Evolutionary conservation across 1,139 yeast species (phyloP).

Genomic region (Candida anutae): DNA sequence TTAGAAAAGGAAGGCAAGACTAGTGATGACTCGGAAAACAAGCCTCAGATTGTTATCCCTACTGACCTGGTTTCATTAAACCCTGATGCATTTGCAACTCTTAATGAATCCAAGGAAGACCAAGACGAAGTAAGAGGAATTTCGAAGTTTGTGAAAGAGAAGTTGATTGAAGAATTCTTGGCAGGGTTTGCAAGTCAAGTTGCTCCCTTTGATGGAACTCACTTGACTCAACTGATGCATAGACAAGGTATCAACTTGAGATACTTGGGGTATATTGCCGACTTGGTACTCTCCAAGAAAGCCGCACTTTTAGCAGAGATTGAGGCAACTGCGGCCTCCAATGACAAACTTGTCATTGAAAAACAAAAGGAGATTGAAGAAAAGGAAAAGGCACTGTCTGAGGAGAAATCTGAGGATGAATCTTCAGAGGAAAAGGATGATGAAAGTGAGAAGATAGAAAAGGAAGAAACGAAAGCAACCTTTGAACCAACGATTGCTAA

Average conservation of each 20-base stretch:
- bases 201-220: conserved; percentile 75
- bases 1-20: conserved; percentile 39
- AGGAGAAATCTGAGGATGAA: conserved; percentile 12
- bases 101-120: conserved; percentile 40
- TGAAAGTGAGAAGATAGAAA: conserved; percentile 16
- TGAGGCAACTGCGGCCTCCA: conserved; percentile 14
- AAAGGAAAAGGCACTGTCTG: conserved; percentile 22
- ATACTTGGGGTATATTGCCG: conserved; percentile 65
- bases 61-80: conserved; percentile 54
- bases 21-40: conserved; percentile 28
- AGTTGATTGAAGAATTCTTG: conserved; percentile 59
- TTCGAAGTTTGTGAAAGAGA: conserved; percentile 52
- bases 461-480: conserved; percentile 30
- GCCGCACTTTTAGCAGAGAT: conserved; percentile 15
- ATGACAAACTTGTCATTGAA: conserved; percentile 25
- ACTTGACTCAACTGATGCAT: conserved; percentile 64
- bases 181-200: conserved; percentile 45
- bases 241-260: conserved; percentile 82
- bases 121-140: conserved; percentile 57
- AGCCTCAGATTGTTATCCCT: conserved; percentile 49
- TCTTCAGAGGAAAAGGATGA: conserved; percentile 19
- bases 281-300: conserved; percentile 17
- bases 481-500: conserved; percentile 38
- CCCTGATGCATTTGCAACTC: conserved; percentile 66
- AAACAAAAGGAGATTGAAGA: conserved; percentile 19